Base-by-base conservation (phyloP, 2,329 filamentous ascomycete species). In the Gnomoniopsis sp. region DNA sequence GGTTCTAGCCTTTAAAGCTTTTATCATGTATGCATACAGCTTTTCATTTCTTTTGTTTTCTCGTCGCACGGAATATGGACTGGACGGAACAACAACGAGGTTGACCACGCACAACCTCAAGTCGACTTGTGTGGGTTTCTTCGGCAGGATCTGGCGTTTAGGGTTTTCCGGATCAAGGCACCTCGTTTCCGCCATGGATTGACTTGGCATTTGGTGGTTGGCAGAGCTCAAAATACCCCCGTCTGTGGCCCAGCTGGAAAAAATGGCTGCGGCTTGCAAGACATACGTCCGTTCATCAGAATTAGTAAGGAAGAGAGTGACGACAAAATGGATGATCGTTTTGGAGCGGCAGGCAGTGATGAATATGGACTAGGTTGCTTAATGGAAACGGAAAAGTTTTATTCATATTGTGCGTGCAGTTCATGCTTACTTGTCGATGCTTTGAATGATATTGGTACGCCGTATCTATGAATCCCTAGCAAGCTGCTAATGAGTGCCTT, bases 291-390 rank as follows among this genome's bases (percentile, higher is more conserved):
- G 56, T 62, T 59, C 47, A 59, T 54, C 49, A 56, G 48, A 34
- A 38, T 51, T 41, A 58, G 22, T 26, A 26, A 44, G 38, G 47
- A 36, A 58, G 46, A 75, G 69, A 71, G 76, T 62, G 54, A 30
- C 33, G 43, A 52, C n/a, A 58, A 33, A 55, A 53, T 57, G 51
- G 57, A 58, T 46, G 10, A 36, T 43, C 38, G 44, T 55, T 47
- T 41, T 53, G 53, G 23, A 52, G 55, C 15, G 50, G 58, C 49
- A 38, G 55, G 47, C 46, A 43, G 41, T 49, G 47, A 55, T 55
- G 26, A 54, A 52, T 53, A 58, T 50, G 51, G 33, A 41, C 50
- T 55, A 57, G 54, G 60, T 38, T 59, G 53, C 52, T 43, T 43
- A 49, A 62, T 59, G 49, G 53, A 62, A 57, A 53, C 58, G 60